Evolutionary conservation across 345 rosid species (phyloP).

Genomic region (Pugionium dolabratum): DNA sequence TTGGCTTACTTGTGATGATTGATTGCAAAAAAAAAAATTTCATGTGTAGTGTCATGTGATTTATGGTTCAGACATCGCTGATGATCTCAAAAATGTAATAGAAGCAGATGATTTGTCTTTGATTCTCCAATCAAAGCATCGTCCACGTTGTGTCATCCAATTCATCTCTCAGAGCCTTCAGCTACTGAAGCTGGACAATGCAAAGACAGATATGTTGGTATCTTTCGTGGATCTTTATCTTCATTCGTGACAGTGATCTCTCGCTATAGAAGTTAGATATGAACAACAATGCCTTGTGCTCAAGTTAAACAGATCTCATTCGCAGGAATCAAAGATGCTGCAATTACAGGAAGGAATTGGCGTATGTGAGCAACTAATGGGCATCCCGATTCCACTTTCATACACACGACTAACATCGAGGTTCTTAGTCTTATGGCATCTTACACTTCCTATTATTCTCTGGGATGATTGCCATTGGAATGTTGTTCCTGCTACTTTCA

Average conservation of each 20-base stretch:
- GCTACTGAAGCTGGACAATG: constrained; percentile 58
- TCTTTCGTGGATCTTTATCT: constrained; percentile 28
- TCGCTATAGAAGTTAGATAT: not conserved
- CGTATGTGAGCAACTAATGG: constrained; percentile 82
- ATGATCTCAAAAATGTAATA: constrained; percentile 60
- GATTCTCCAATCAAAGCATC: constrained; percentile 71
- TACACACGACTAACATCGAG: constrained; percentile 94
- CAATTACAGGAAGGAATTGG: constrained; percentile 86
- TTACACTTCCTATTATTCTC: constrained; percentile 88
- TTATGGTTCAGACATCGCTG: constrained; percentile 66
- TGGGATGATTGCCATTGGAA: constrained; percentile 99
- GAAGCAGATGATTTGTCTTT: constrained; percentile 76
- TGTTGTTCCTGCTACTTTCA: constrained; percentile 91
- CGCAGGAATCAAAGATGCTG: constrained; percentile 71
- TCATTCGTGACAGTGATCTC: constrained; percentile 8
- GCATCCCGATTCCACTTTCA: constrained; percentile 88
- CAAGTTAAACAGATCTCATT: constrained; percentile 8
- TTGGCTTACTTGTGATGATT: constrained; percentile 14
- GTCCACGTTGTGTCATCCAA: constrained; percentile 74
- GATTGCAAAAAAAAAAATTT: not conserved
- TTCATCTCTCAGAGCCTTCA: constrained; percentile 75
- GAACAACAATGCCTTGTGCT: not conserved
- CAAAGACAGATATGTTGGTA: constrained; percentile 69
- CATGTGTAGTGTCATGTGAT: constrained; percentile 79
- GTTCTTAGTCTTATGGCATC: constrained; percentile 94